These are phyloP conservation scores for Wallacemonas sp. DNA, from an alignment of 208 protist genomes.

Conservation along the genomic window DNA sequence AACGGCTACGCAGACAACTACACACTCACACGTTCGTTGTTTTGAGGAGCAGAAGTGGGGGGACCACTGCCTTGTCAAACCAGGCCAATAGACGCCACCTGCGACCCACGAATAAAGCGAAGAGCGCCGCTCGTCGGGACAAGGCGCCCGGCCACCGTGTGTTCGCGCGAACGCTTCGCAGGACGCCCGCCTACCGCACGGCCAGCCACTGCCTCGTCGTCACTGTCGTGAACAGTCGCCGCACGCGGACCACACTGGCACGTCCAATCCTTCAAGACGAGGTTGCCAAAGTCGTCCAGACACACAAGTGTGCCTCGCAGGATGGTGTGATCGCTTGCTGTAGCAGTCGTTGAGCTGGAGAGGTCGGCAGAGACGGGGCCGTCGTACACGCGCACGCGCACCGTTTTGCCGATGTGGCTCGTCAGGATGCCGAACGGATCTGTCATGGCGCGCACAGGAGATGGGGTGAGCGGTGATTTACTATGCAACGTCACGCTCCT, in stretches of 20 bases:
- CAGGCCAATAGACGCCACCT: slow-evolving; percentile 42
- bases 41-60: too few relatives aligned
- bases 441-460: slow-evolving; percentile 17
- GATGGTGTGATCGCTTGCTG: slow-evolving; percentile 15
- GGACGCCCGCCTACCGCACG: neutral
- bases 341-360: slow-evolving; percentile 9
- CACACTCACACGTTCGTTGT: neutral
- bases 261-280: slow-evolving; percentile 53
- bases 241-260: slow-evolving; percentile 8
- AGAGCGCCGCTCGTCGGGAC: slow-evolving; percentile 15
- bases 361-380: slow-evolving; percentile 12
- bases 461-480: too few relatives aligned
- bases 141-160: slow-evolving; percentile 9
- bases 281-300: slow-evolving; percentile 73
- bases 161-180: slow-evolving; percentile 22
- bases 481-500: too few relatives aligned
- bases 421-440: slow-evolving; percentile 59
- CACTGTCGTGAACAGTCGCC: neutral
- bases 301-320: slow-evolving; percentile 49
- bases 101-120: slow-evolving; percentile 53
- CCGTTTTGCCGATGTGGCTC: slow-evolving; percentile 37
- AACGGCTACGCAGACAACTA: neutral
- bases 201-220: neutral
- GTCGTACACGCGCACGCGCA: slow-evolving; percentile 34
- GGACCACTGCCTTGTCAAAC: too few relatives aligned